phyloP scores from a whole-genome alignment of 768 basidiomycete species.

The Auricularia sp. region DNA sequence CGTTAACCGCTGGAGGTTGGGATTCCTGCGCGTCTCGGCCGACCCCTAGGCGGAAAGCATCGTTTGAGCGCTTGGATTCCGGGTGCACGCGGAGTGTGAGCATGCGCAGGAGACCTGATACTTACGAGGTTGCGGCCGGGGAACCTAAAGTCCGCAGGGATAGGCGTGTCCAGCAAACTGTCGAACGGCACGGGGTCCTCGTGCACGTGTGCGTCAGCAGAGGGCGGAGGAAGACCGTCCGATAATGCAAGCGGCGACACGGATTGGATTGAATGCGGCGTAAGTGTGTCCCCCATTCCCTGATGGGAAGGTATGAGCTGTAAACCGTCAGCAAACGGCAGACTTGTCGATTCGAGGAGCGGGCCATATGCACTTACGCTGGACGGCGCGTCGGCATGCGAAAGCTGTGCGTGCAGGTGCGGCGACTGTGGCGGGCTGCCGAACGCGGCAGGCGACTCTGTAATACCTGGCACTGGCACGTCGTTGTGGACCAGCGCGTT shows the following conservation, averaged over 20 bases:
- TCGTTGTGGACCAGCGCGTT: background rate
- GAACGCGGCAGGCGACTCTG: background rate
- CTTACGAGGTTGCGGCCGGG: background rate
- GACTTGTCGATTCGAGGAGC: background rate
- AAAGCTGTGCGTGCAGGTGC: background rate
- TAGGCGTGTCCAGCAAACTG: background rate
- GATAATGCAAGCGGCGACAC: background rate
- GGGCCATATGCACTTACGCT: background rate
- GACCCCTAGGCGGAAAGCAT: background rate
- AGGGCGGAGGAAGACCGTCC: background rate
- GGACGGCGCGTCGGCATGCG: background rate
- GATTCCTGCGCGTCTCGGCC: background rate
- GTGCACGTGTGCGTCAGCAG: background rate
- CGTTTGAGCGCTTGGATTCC: too few species aligned
- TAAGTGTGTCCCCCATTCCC: background rate
- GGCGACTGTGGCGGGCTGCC: background rate
- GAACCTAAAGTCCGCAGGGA: background rate
- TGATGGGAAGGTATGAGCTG: background rate
- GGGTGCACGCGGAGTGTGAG: too few species aligned
- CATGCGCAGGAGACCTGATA: too few species aligned
- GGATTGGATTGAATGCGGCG: background rate
- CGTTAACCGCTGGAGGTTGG: background rate
- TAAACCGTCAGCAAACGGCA: background rate
- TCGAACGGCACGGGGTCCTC: background rate
- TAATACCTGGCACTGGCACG: background rate